Evolutionary conservation across 2,329 filamentous ascomycete genomes (phyloP).

Genomic region (Fusarium poae): DNA sequence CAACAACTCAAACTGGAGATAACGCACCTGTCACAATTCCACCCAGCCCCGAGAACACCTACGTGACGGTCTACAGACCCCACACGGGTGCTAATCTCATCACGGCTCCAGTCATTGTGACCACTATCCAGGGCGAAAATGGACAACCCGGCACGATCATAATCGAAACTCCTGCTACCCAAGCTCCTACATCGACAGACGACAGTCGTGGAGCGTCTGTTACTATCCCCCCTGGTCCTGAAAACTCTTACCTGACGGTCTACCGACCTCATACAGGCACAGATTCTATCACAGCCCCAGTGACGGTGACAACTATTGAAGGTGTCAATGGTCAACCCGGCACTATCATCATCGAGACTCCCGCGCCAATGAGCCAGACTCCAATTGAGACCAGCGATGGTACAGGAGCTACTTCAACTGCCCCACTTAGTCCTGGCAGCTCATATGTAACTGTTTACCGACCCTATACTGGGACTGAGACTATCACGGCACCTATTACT

Average conservation of each 20-base stretch:
- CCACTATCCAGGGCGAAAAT: slow-evolving; percentile 20
- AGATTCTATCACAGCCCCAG: slow-evolving; percentile 15
- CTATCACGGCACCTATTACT: neutral
- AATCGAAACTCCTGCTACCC: slow-evolving; percentile 18
- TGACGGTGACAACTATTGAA: slow-evolving; percentile 24
- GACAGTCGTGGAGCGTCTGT: neutral
- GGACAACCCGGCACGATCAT: slow-evolving; percentile 27
- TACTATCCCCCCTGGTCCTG: slow-evolving; percentile 16
- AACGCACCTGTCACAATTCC: slow-evolving; percentile 24
- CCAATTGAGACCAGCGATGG: neutral
- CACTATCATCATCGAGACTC: slow-evolving; percentile 30
- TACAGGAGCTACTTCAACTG: neutral
- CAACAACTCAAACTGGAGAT: neutral
- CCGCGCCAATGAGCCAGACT: neutral
- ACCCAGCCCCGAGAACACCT: slow-evolving; percentile 20
- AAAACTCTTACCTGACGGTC: slow-evolving; percentile 22
- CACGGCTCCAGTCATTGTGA: slow-evolving; percentile 26
- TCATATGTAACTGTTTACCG: slow-evolving; percentile 1
- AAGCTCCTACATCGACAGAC: neutral
- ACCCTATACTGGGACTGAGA: neutral
- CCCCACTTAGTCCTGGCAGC: neutral
- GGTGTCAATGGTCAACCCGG: slow-evolving; percentile 11
- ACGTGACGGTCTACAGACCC: slow-evolving; percentile 35
- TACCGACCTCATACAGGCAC: slow-evolving; percentile 17
- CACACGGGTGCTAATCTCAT: slow-evolving; percentile 24